Evolutionary conservation across 345 rosid species (phyloP).

Genomic region (Carallia pectinifolia): DNA sequence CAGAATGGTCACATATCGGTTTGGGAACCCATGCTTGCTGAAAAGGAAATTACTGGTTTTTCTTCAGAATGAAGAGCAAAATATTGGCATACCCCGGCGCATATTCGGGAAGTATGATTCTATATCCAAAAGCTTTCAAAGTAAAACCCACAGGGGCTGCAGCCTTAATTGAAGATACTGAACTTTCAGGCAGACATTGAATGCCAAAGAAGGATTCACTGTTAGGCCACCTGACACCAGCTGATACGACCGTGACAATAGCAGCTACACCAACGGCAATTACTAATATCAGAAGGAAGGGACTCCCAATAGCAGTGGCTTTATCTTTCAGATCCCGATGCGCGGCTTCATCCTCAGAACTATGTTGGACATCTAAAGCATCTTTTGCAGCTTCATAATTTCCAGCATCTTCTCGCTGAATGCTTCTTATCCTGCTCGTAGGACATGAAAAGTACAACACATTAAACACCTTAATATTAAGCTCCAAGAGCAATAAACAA

Average conservation of each 20-base stretch:
- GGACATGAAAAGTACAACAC: constrained; percentile 4
- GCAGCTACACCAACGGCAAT: constrained; percentile 56
- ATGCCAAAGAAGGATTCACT: constrained; percentile 51
- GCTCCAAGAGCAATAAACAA: neutral
- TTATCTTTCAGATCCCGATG: constrained; percentile 15
- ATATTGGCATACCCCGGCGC: constrained; percentile 64
- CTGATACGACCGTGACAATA: constrained; percentile 41
- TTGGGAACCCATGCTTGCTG: neutral
- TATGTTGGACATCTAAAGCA: constrained; percentile 25
- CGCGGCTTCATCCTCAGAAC: constrained; percentile 21
- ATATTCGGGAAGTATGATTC: constrained; percentile 60
- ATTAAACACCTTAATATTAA: neutral
- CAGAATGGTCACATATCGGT: neutral
- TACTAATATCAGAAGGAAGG: constrained; percentile 56
- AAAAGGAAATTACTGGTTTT: neutral
- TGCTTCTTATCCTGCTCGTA: constrained; percentile 44
- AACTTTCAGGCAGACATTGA: constrained; percentile 45
- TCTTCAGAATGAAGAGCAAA: neutral
- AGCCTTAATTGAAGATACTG: constrained; percentile 44
- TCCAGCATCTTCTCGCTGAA: constrained; percentile 31
- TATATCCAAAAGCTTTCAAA: constrained; percentile 72
- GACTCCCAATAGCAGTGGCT: constrained; percentile 27
- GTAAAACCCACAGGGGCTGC: constrained; percentile 50
- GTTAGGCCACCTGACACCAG: constrained; percentile 35
- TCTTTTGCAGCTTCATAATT: constrained; percentile 28